These are phyloP conservation scores for Parasitella parasitica DNA, from an alignment of 371 early-diverging fungal genomes.

Conservation along the genomic window DNA sequence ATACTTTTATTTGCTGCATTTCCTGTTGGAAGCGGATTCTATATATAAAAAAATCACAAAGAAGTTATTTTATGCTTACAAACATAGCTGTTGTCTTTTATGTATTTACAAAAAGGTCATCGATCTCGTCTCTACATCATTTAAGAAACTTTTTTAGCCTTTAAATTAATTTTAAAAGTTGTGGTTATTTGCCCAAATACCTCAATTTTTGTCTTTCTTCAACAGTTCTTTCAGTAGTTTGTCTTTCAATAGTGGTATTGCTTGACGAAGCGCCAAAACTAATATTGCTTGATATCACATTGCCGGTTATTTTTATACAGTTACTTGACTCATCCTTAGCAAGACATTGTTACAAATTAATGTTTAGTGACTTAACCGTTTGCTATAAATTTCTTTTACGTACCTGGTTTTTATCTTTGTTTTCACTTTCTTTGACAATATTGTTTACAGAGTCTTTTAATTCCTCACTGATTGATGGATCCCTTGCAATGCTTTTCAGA, in stretches of 20 bases:
- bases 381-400: constrained; percentile 4
- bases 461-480: constrained; percentile 15
- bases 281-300: constrained; percentile 12
- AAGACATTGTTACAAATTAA: constrained; percentile 9
- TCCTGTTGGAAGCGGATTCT: constrained; percentile 9
- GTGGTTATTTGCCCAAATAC: constrained; percentile 9
- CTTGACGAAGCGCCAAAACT: constrained; percentile 10
- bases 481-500: constrained; percentile 6
- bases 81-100: constrained; percentile 9
- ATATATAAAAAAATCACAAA: constrained; percentile 1
- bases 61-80: constrained; percentile 10
- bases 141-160: not conserved
- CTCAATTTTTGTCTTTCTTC: constrained; percentile 11
- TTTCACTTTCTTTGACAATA: constrained; percentile 10
- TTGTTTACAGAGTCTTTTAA: constrained; percentile 7
- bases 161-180: constrained; percentile 1
- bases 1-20: constrained; percentile 9
- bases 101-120: constrained; percentile 8
- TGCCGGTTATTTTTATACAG: constrained; percentile 12
- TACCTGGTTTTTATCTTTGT: constrained; percentile 10
- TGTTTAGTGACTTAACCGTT: constrained; percentile 9
- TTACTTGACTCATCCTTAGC: constrained; percentile 10
- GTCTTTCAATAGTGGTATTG: constrained; percentile 10
- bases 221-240: constrained; percentile 8
- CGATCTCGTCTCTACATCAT: constrained; percentile 5